Percentiles rank a stretch among this genome's conserved stretches.
Evolutionary conservation across 1,284 basidiomycete genomes (phyloP).

Genomic region (Ganoderma multipileum): DNA sequence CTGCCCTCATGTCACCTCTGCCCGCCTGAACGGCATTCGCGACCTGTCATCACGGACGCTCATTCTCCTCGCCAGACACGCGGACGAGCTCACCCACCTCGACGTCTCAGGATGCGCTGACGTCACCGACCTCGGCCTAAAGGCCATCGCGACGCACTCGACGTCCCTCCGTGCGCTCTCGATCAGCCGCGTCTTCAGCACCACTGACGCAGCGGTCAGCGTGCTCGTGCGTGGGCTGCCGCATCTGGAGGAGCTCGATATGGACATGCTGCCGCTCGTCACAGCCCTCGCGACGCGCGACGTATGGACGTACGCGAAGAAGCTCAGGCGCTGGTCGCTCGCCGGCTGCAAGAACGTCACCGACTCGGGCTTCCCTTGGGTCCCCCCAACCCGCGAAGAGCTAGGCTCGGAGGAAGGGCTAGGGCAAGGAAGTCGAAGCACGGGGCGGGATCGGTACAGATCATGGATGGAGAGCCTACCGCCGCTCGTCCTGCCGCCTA

Average conservation of each 20-base stretch:
- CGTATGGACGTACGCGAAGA: conserved; percentile 82
- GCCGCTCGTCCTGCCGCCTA: conserved; percentile 56
- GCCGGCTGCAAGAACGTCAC: conserved; percentile 75
- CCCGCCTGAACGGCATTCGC: conserved; percentile 73
- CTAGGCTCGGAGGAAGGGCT: neutral
- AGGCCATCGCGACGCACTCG: conserved; percentile 72
- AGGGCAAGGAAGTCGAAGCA: neutral
- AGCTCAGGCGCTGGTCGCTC: conserved; percentile 80
- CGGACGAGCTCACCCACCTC: conserved; percentile 76
- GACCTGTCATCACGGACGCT: conserved; percentile 77
- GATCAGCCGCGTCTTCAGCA: conserved; percentile 67
- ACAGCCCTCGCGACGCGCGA: conserved; percentile 77
- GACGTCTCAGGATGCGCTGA: conserved; percentile 80
- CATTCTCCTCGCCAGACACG: conserved; percentile 66
- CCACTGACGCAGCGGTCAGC: conserved; percentile 81
- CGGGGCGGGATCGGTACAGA: conserved; percentile 30
- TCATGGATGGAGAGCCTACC: conserved; percentile 66
- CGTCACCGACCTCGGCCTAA: conserved; percentile 79
- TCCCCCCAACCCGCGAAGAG: conserved; percentile 19
- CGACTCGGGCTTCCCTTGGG: conserved; percentile 79
- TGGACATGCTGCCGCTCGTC: conserved; percentile 77
- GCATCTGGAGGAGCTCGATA: conserved; percentile 83
- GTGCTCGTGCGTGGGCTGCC: conserved; percentile 80
- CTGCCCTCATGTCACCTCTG: conserved; percentile 77
- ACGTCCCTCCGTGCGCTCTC: conserved; percentile 78